These are phyloP conservation scores for Chaetomium sp. DNA, from an alignment of 2,329 filamentous ascomycete genomes.

Conservation along the genomic window DNA sequence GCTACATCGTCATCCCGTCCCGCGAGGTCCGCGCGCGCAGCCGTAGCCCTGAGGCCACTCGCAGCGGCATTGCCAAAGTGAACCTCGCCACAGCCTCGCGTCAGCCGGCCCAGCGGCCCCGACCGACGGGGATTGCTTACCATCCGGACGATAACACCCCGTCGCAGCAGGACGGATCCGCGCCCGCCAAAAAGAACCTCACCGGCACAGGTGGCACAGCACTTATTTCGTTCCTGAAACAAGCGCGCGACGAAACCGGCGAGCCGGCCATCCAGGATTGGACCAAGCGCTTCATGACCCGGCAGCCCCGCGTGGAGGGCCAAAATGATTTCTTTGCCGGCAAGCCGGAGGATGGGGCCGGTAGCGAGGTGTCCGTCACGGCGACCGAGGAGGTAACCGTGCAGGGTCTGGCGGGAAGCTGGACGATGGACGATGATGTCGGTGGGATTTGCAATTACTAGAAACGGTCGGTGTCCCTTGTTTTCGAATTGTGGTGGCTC, in stretches of 20 bases:
- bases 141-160: constrained; percentile 16
- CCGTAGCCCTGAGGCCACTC: constrained; percentile 47
- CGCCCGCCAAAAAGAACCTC: constrained; percentile 49
- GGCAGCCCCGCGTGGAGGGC: constrained; percentile 43
- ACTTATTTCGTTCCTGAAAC: constrained; percentile 91
- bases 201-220: constrained; percentile 91
- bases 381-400: constrained; percentile 42
- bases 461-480: neutral
- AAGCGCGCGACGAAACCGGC: constrained; percentile 91
- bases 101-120: constrained; percentile 28
- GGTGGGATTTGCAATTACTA: constrained; percentile 56
- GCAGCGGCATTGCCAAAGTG: constrained; percentile 30
- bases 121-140: constrained; percentile 29
- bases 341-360: constrained; percentile 42
- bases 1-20: constrained; percentile 89
- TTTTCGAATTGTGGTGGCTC: no score
- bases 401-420: constrained; percentile 70
- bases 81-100: constrained; percentile 59
- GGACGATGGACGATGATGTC: constrained; percentile 79
- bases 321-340: constrained; percentile 53
- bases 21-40: constrained; percentile 65
- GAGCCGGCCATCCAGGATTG: constrained; percentile 74
- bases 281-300: constrained; percentile 52
- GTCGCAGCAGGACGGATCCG: constrained; percentile 34
- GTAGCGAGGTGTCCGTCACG: constrained; percentile 26